A percentile compares a stretch with the other conserved stretches of the same genome.
Evolutionary conservation across 768 basidiomycete species (phyloP).

Genomic region (Rhodotorula toruloides): DNA sequence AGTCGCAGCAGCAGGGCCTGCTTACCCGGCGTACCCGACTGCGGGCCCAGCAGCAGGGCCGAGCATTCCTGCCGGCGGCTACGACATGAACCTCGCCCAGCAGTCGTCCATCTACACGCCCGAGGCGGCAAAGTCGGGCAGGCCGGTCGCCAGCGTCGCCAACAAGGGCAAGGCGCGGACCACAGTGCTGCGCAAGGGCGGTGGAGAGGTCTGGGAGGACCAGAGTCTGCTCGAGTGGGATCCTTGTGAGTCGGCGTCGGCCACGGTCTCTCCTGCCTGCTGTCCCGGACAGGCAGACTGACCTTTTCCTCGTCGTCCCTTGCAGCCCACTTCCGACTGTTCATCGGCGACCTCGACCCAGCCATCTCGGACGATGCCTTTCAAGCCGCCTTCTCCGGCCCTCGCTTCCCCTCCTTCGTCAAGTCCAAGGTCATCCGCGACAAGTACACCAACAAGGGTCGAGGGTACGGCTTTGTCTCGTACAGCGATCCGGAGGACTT

Average conservation of each 20-base stretch:
- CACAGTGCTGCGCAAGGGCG: constrained; percentile 91
- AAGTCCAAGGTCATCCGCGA: constrained; percentile 95
- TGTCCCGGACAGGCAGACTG: background rate
- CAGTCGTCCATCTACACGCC: constrained; percentile 45
- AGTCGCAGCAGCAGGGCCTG: background rate
- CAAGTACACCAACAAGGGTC: constrained; percentile 89
- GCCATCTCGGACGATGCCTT: constrained; percentile 96
- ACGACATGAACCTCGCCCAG: constrained; percentile 16
- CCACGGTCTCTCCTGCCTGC: background rate
- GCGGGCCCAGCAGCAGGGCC: background rate
- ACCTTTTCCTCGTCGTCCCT: background rate
- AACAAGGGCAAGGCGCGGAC: constrained; percentile 79
- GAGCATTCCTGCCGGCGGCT: background rate
- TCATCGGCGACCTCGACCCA: constrained; percentile 95
- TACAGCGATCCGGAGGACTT: constrained; percentile 99
- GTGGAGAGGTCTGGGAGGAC: constrained; percentile 96
- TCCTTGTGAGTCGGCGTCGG: constrained; percentile 61
- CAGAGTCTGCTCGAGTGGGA: constrained; percentile 96
- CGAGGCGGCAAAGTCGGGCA: constrained; percentile 77
- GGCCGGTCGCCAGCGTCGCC: constrained; percentile 45
- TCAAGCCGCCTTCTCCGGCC: constrained; percentile 69
- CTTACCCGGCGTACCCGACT: background rate
- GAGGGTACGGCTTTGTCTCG: constrained; percentile 85
- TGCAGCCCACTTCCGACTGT: constrained; percentile 64
- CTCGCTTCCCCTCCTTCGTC: constrained; percentile 84